Conservation (phyloP, 129 eudicot genomes). For the Cynara cardunculus region DNA sequence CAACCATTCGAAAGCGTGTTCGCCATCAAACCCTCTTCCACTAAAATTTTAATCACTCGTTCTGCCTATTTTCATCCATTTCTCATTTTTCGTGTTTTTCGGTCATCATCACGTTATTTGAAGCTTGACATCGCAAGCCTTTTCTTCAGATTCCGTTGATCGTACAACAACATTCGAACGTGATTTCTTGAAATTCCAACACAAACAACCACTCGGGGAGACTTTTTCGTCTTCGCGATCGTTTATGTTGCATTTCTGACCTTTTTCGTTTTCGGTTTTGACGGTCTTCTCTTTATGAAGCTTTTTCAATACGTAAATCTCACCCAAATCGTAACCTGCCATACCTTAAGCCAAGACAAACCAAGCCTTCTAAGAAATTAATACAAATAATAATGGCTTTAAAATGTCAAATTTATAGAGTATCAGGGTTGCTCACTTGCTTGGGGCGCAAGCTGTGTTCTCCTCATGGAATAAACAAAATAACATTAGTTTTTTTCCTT, state of each 20-base stretch:
- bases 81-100: not conserved
- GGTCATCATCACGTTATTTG: not conserved
- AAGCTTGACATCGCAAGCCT: not conserved
- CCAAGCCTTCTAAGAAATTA: not conserved
- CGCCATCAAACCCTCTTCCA: not conserved
- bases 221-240: not conserved
- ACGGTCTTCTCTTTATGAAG: not conserved
- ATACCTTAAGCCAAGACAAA: not conserved
- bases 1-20: not conserved
- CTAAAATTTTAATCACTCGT: too few relatives aligned
- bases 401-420: not conserved
- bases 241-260: not conserved
- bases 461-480: not conserved
- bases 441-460: conserved; percentile 1
- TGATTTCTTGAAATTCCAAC: conserved; percentile 3
- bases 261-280: not conserved
- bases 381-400: not conserved
- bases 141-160: not conserved
- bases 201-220: not conserved
- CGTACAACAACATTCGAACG: not conserved
- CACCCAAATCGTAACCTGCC: conserved; percentile 10
- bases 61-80: not conserved
- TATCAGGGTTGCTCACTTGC: not conserved
- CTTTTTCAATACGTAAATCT: conserved; percentile 5
- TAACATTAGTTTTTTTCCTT: too few relatives aligned